Percentiles rank a stretch among this genome's conserved stretches.
Evolutionary conservation across 306 rosid species (phyloP).

Genomic region (Oemleria cerasiformis): DNA sequence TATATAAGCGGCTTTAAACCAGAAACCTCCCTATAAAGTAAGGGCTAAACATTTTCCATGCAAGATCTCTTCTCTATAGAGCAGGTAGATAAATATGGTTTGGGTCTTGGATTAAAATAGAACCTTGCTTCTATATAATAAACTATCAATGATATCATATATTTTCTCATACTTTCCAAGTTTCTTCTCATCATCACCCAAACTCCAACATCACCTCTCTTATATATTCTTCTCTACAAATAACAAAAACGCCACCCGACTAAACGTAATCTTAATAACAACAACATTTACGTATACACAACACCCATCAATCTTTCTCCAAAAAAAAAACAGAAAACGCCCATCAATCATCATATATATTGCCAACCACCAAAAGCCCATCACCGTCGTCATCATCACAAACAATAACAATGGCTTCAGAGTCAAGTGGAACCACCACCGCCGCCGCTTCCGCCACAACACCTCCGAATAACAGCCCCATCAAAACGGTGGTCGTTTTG

Average conservation of each 20-base stretch:
- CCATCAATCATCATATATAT: not conserved
- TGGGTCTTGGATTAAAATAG: too few species aligned
- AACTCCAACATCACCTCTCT: not conserved
- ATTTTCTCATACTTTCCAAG: not conserved
- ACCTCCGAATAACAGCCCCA: conserved; percentile 24
- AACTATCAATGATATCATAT: not conserved
- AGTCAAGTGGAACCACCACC: not conserved
- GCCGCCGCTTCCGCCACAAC: too few species aligned
- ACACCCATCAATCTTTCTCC: too few species aligned
- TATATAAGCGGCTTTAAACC: too few species aligned
- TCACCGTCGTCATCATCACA: not conserved
- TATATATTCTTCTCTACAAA: too few species aligned
- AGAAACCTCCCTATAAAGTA: too few species aligned
- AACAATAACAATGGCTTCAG: conserved; percentile 17
- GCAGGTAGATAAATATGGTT: too few species aligned
- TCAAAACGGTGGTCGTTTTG: conserved; percentile 78
- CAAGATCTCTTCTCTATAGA: too few species aligned
- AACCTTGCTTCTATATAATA: too few species aligned
- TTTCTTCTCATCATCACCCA: not conserved
- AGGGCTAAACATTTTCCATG: too few species aligned
- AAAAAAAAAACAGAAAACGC: too few species aligned
- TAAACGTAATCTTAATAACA: not conserved
- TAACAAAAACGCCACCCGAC: not conserved
- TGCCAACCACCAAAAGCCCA: not conserved
- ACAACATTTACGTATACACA: not conserved